A percentile compares a stretch with the other conserved stretches of the same genome.
phyloP scores from a whole-genome alignment of 441 rosid genomes.

The Corymbia citriodora region DNA sequence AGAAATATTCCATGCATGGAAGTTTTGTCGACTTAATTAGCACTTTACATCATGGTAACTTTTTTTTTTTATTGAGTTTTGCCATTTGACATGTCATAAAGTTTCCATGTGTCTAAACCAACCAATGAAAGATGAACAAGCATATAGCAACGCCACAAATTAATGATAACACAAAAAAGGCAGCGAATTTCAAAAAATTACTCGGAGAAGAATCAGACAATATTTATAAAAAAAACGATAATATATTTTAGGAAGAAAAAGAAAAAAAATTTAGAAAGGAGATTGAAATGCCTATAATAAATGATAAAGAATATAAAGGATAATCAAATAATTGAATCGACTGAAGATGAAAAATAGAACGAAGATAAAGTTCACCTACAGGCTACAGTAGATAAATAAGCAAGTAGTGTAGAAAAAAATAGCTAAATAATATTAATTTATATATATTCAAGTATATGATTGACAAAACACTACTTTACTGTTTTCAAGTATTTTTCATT shows the following conservation, averaged over 20 bases:
- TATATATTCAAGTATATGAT: too few species aligned
- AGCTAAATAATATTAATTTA: background rate
- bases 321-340: background rate
- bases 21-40: background rate
- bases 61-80: background rate
- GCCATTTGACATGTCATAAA: background rate
- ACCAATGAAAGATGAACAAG: background rate
- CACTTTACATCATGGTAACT: background rate
- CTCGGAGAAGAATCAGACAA: background rate
- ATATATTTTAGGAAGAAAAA: background rate
- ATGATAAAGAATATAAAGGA: background rate
- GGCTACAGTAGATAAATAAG: background rate
- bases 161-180: background rate
- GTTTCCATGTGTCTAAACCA: background rate
- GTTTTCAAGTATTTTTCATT: too few species aligned
- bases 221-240: background rate
- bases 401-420: background rate
- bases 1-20: background rate
- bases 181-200: background rate
- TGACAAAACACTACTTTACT: too few species aligned
- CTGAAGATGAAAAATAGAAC: background rate
- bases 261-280: background rate
- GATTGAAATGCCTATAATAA: background rate
- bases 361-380: background rate
- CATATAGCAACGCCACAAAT: background rate